Evolutionary conservation across 345 rosid species (phyloP).

Genomic region (Salix viminalis): DNA sequence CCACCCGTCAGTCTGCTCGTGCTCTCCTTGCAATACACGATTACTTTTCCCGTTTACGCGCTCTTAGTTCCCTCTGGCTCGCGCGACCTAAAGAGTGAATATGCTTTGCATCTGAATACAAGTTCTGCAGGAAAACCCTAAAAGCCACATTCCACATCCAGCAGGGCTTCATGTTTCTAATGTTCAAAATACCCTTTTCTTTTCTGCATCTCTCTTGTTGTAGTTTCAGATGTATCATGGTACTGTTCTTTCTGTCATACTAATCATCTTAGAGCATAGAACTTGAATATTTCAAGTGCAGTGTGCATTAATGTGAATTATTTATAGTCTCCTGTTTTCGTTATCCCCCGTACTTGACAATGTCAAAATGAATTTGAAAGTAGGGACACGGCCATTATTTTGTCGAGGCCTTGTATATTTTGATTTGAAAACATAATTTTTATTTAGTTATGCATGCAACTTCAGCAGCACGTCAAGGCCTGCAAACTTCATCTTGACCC

Average conservation of each 20-base stretch:
- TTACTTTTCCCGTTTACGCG: slow-evolving; percentile 82
- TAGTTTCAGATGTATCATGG: slow-evolving; percentile 12
- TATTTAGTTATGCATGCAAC: too few species aligned
- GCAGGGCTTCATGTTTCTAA: slow-evolving; percentile 7
- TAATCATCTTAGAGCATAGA: slow-evolving; percentile 1
- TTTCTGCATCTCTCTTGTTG: neutral
- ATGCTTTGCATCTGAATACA: neutral
- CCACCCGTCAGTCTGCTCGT: slow-evolving; percentile 91
- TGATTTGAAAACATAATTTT: too few species aligned
- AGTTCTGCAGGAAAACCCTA: slow-evolving; percentile 11
- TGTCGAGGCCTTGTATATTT: neutral
- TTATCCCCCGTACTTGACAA: neutral
- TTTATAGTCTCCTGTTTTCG: neutral
- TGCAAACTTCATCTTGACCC: too few species aligned
- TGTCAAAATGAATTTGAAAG: neutral
- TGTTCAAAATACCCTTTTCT: neutral
- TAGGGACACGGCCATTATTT: neutral
- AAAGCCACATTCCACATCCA: neutral
- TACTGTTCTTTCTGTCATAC: neutral
- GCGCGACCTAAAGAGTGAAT: slow-evolving; percentile 89
- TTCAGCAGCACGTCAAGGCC: too few species aligned
- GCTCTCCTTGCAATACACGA: slow-evolving; percentile 92
- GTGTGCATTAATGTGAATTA: slow-evolving; percentile 10
- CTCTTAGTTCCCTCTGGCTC: slow-evolving; percentile 97
- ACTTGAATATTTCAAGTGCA: neutral